Base-by-base conservation (phyloP, 352 stramenopile genomes). In the Globisporangium uncinulatum region DNA sequence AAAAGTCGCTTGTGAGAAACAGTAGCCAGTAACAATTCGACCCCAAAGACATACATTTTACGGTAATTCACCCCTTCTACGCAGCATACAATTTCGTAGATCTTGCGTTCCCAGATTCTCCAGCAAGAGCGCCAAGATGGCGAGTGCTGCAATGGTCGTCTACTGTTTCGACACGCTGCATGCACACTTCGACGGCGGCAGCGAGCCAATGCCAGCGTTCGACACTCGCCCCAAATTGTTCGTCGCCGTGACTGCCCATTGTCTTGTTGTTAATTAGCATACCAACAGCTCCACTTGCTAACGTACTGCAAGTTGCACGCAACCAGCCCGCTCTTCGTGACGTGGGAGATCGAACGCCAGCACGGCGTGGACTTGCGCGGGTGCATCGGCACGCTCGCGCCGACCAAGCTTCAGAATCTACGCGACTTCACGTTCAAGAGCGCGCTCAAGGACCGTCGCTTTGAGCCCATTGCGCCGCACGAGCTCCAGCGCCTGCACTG, bases 121-220 rank as follows among this genome's bases (percentile, higher is more conserved):
- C 19, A 56, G 15, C 39, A 6, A 44, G 13, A 24, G 13, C 49
- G 49, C 24, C 15, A 70, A 41, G 17, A 92, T 92, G 83, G 83
- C 83, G 63, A 88, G 71, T 59, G 77, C 74, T 0, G 80, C 74
- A 52, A 92, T 92, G 83, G 83, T 92, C 56, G 76, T 85, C 49
- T 92, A 84, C 71, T 92, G 83, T 73, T 92, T 92, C 58, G 83
- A 92, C 69, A 87, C 78, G 54, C 67, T 92, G 61, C 74, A 79
- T 49, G 79, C 77, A 54, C 83, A 91, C 54, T 86, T 92, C 39
- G 52, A 76, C 39, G 76, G 76, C 51, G 55, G 60, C 29, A 46
- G 65, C 15, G 80, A 83, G 55, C 83, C 83, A 17, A 61, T 61
- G 36, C 74, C 79, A 7, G 37, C 53, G 31, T 92, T 92, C 45